Evolutionary conservation across 2,329 filamentous ascomycete genomes (phyloP).

Genomic region (Neurospora sp.): DNA sequence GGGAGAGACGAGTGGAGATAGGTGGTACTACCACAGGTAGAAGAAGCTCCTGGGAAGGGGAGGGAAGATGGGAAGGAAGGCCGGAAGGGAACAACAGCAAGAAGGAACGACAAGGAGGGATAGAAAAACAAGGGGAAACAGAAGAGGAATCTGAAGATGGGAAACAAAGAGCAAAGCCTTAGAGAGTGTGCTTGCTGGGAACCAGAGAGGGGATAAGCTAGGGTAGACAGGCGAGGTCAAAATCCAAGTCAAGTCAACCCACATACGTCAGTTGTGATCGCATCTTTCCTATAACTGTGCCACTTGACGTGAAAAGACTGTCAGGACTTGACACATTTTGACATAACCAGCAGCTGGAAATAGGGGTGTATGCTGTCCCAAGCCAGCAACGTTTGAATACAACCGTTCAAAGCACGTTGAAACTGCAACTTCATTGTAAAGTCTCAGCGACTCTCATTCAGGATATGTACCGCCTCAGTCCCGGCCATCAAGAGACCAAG

Average conservation of each 20-base stretch:
- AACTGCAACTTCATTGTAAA: accelerated
- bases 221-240: not conserved
- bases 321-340: not conserved
- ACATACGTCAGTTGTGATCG: not conserved
- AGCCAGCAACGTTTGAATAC: not conserved
- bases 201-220: not conserved
- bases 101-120: not conserved
- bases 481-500: not conserved
- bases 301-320: not conserved
- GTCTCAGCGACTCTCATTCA: not conserved
- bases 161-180: not conserved
- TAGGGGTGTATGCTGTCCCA: not conserved
- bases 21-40: not conserved
- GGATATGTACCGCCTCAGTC: not conserved
- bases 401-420: not conserved
- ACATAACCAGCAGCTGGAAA: not conserved
- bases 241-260: not conserved
- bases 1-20: not conserved
- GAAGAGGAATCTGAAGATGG: not conserved
- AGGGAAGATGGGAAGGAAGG: not conserved
- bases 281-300: not conserved
- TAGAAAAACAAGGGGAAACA: not conserved
- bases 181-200: not conserved
- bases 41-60: not conserved
- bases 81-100: not conserved